These are phyloP conservation scores for Blastobotrys raffinosifermentans DNA, from an alignment of 1,139 yeast genomes.

Conservation along the genomic window DNA sequence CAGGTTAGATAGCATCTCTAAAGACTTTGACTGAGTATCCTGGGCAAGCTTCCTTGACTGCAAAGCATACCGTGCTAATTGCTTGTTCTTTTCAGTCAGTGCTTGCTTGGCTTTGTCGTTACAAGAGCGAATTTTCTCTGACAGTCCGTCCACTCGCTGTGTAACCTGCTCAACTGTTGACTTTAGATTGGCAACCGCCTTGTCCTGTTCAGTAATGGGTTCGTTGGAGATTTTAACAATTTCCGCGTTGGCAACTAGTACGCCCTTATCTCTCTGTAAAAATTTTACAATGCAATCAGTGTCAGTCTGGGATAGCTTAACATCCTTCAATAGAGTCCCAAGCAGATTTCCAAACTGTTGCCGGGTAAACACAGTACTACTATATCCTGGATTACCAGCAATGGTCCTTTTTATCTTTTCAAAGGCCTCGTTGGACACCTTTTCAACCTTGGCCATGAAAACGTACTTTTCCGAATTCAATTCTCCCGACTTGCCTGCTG, in stretches of 20 bases:
- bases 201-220: conserved; percentile 27
- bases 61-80: conserved; percentile 28
- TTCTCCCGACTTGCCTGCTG: conserved; percentile 18
- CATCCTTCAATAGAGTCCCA: conserved; percentile 1
- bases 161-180: conserved; percentile 24
- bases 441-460: conserved; percentile 18
- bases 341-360: conserved; percentile 17
- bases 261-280: conserved; percentile 25
- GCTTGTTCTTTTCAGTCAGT: conserved; percentile 20
- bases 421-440: conserved; percentile 18
- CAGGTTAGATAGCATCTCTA: conserved; percentile 30
- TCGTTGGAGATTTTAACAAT: conserved; percentile 18
- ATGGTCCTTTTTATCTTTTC: conserved; percentile 10
- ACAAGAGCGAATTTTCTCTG: conserved; percentile 19
- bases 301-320: conserved; percentile 20
- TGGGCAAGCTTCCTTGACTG: conserved; percentile 25
- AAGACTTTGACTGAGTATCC: conserved; percentile 25
- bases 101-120: conserved; percentile 24
- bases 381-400: conserved; percentile 18
- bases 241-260: conserved; percentile 17
- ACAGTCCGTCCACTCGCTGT: conserved; percentile 24
- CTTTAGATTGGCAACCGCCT: conserved; percentile 28
- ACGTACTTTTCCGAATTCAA: conserved; percentile 27
- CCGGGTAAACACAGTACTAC: conserved; percentile 23
- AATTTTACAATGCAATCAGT: conserved; percentile 25